phyloP scores from a whole-genome alignment of 2,329 filamentous ascomycete genomes.

The Paracoccidioides brasiliensis region DNA sequence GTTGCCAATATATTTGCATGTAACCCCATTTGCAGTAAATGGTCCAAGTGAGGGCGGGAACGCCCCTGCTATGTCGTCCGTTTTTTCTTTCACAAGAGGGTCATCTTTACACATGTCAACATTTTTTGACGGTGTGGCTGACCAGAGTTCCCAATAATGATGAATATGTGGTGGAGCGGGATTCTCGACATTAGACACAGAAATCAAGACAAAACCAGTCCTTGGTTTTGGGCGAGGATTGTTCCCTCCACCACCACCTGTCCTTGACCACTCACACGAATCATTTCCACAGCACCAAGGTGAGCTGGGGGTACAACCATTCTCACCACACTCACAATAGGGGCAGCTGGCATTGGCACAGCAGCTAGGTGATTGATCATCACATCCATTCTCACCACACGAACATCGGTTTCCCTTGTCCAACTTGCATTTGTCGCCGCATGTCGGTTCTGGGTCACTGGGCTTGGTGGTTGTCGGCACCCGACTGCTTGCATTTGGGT shows the following conservation, averaged over 20 bases:
- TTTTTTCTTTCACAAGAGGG: background rate
- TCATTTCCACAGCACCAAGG: background rate
- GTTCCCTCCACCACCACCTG: background rate
- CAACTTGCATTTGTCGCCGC: background rate
- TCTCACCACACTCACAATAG: conserved; percentile 2
- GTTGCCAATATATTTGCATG: background rate
- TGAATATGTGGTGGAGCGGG: background rate
- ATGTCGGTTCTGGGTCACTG: background rate
- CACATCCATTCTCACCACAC: background rate
- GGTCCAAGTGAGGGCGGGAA: background rate
- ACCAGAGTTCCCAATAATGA: background rate
- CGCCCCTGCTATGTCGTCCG: background rate
- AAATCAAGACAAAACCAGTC: background rate
- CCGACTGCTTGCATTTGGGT: background rate
- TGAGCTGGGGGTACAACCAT: background rate
- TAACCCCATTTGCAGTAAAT: background rate
- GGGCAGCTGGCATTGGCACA: conserved; percentile 2
- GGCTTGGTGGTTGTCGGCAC: background rate
- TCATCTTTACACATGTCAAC: background rate
- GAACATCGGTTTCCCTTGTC: background rate
- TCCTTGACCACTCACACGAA: conserved; percentile 2
- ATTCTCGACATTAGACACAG: background rate
- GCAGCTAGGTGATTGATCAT: conserved; percentile 2
- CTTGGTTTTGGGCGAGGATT: background rate
- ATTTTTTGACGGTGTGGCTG: background rate